Evolutionary conservation across 345 rosid genomes (phyloP).

Genomic region (Adansonia digitata): DNA sequence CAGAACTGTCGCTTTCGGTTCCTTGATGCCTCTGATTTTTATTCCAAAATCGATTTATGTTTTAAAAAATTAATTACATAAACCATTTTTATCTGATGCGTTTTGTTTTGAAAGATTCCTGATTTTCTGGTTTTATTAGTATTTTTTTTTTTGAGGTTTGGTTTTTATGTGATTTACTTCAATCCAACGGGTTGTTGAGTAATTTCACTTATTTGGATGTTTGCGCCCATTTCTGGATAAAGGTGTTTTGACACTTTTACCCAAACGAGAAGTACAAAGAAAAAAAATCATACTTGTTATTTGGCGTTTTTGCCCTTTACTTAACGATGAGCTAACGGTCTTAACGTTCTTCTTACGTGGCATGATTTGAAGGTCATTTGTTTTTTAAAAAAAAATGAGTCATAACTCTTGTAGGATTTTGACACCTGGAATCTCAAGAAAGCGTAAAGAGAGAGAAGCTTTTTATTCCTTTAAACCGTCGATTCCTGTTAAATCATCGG

Average conservation of each 20-base stretch:
- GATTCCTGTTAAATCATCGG: slow-evolving; percentile 12
- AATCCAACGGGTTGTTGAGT: neutral
- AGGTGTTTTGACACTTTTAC: slow-evolving; percentile 15
- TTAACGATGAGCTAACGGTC: neutral
- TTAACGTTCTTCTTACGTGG: slow-evolving; percentile 20
- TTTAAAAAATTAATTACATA: too few species aligned
- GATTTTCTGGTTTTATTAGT: slow-evolving; percentile 5
- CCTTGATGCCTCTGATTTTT: neutral
- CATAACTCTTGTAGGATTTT: slow-evolving; percentile 28
- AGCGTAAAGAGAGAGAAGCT: slow-evolving; percentile 50
- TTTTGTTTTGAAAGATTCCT: neutral
- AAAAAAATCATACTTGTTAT: neutral
- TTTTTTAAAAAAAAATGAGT: slow-evolving; percentile 32
- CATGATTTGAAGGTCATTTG: neutral
- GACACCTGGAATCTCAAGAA: slow-evolving; percentile 36
- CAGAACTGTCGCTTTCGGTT: neutral
- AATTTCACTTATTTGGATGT: neutral
- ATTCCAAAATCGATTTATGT: too few species aligned
- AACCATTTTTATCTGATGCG: too few species aligned
- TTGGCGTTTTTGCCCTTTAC: slow-evolving; percentile 28
- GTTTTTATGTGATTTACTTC: neutral
- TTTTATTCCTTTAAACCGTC: slow-evolving; percentile 13
- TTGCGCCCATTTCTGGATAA: slow-evolving; percentile 6
- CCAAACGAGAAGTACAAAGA: neutral
- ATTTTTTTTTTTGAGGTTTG: neutral